Evolutionary conservation across 805 yeast genomes (phyloP), one percentile per base, ranked within the genome.

Genomic region (Blastobotrys mokoenaii): DNA sequence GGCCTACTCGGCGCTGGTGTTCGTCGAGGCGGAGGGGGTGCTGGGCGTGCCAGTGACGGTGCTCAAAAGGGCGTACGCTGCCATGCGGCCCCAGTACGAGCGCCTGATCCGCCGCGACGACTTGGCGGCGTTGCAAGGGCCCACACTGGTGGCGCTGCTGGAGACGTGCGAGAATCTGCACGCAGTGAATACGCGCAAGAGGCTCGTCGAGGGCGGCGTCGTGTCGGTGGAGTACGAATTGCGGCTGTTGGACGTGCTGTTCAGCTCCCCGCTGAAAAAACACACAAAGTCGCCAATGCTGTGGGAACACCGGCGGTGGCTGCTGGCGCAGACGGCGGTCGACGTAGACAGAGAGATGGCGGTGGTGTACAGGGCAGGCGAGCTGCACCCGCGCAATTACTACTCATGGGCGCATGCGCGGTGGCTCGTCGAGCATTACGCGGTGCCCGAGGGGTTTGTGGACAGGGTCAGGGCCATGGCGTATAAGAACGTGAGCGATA

Each of bases 341-440:
- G 34, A 22, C 11, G 14, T 7, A 12, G 14, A 17, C 10, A 40
- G 40, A 3, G 69, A 67, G 48, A 42, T 59, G 29, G 45, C 43
- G 12, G 44, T 58, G 1, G 62, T 73, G 1, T 44, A 61, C 1
- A 41, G 40, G 7, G 70, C 79, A 0, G 66, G 67, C 0, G 54
- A 48, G 18, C 48, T 56, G 10, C 80, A 75, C 51, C 70, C 69
- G 8, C 53, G 65, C 37, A 76, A 73, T 53, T 75, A 75, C 52
- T 74, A 74, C 45, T 76, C 78, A 0, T 66, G 73, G 67, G 54
- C 60, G n/a, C 61, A 66, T 46, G 60, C 71, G 3, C 58, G 71
- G 25, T 59, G 64, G 59, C 43, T 62, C 15, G 40, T 56, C 25
- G 39, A 22, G 34, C 38, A 30, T 11, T 44, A 43, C 14, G 18